Base-by-base conservation (phyloP, 176 grass and related monocot species). In the Carex pumila region DNA sequence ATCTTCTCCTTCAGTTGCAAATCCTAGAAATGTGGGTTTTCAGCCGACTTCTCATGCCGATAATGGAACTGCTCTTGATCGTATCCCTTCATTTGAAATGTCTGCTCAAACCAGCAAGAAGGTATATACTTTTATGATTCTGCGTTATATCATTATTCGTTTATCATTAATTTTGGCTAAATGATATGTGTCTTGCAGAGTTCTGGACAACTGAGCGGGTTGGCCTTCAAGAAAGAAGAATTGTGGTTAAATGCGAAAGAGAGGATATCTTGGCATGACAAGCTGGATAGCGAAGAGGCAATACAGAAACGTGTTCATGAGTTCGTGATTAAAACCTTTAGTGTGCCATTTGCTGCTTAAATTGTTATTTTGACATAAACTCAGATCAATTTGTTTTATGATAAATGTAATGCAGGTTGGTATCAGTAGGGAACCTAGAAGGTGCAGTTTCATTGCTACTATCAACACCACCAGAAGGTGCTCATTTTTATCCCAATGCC, bases 281-380 rank as follows among this genome's bases (percentile, higher is more conserved):
- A 93, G 82, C 86, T 98, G 12, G 93, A 98, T 89, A 88, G 89
- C 15, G 96, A 98, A 89, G 93, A 98, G 37, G 96, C 91, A 90
- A 90, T 95, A 88, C 96, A 98, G 87, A 98, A 98, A 83, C 91
- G 89, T 89, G 84, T 98, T 79, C 96, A 98, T 85, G 96, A 98
- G 96, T 98, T 86, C 90, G 96, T 91, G 12, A 63, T 69, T 69
- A 2, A 83, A 22, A 62, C 58, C 52, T 85, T 85, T 76, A 62
- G 43, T 73, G 45, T 13, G 14, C 14, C 18, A 3, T 60, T 62
- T 15, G 18, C 31, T 45, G 7, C 47, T 39, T 57, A 50, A 85
- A 17, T 61, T 79, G 18, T 79, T 49, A 19, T 79, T 53, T 78
- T 85, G 53, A 39, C n/a, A 85, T 65, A 6, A 73, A 34, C 43